These are phyloP conservation scores for Fusarium beomiforme DNA, from an alignment of 2,329 filamentous ascomycete genomes.

Conservation along the genomic window DNA sequence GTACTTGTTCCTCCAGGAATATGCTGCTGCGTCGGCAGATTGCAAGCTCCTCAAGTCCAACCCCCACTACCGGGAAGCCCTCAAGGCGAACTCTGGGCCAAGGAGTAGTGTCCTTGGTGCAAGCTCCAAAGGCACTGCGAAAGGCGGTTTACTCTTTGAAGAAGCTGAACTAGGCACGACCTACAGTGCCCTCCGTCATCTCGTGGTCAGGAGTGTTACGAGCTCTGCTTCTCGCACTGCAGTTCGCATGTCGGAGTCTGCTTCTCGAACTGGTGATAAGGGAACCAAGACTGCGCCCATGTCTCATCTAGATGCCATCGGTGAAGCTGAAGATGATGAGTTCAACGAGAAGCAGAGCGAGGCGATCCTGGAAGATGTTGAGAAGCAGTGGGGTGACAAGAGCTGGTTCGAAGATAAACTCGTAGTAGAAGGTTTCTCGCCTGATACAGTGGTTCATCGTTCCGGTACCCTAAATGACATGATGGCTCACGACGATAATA, in stretches of 20 bases:
- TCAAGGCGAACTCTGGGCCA: not conserved
- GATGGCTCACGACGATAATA: constrained; percentile 50
- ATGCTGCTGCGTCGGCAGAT: not conserved
- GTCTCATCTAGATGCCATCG: constrained; percentile 11
- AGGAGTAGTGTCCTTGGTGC: not conserved
- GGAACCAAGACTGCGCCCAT: not conserved
- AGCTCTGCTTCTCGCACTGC: constrained; percentile 21
- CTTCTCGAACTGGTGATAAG: constrained; percentile 10
- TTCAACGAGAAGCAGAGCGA: not conserved
- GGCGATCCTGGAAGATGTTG: not conserved
- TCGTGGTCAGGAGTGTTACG: constrained; percentile 22
- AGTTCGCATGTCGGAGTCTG: constrained; percentile 15
- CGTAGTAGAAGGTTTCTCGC: constrained; percentile 39
- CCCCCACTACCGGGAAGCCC: not conserved
- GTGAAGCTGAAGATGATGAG: constrained; percentile 16
- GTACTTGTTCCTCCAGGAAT: not conserved
- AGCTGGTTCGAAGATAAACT: constrained; percentile 13
- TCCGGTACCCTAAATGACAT: constrained; percentile 48
- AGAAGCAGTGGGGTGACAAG: not conserved
- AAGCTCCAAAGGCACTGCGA: constrained; percentile 3
- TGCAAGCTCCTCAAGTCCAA: constrained; percentile 14
- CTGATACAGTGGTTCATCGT: constrained; percentile 42
- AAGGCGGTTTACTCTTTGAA: constrained; percentile 9
- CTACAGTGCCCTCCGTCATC: constrained; percentile 2
- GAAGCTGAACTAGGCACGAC: constrained; percentile 13